phyloP scores from a whole-genome alignment of 1,284 basidiomycete genomes.

The Pisolithus thermaeus region DNA sequence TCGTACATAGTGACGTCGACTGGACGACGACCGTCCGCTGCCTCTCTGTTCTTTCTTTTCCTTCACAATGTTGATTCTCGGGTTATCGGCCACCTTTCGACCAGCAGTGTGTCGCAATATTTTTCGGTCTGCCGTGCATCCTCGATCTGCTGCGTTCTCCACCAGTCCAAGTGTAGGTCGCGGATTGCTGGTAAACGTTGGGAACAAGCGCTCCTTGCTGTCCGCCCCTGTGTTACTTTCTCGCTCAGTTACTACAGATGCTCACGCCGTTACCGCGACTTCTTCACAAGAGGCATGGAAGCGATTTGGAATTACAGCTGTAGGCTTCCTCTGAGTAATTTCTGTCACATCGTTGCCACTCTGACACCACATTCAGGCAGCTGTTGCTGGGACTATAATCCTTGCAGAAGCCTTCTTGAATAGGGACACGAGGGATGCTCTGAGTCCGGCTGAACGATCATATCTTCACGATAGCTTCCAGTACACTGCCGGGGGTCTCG shows the following conservation, averaged over 20 bases:
- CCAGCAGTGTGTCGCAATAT: constrained; percentile 29
- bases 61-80: constrained; percentile 30
- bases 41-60: background rate
- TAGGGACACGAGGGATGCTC: constrained; percentile 67
- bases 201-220: constrained; percentile 20
- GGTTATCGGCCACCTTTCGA: constrained; percentile 20
- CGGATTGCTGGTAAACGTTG: constrained; percentile 5
- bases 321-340: constrained; percentile 24
- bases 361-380: constrained; percentile 37
- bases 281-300: constrained; percentile 42
- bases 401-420: constrained; percentile 65
- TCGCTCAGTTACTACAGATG: constrained; percentile 40
- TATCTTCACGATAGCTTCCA: constrained; percentile 82
- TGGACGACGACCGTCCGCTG: background rate
- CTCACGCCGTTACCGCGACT: constrained; percentile 33
- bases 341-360: background rate
- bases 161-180: constrained; percentile 8
- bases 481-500: constrained; percentile 80
- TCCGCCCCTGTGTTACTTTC: constrained; percentile 18
- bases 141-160: constrained; percentile 14
- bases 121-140: constrained; percentile 15
- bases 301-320: constrained; percentile 45
- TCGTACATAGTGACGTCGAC: too few species aligned
- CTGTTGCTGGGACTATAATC: constrained; percentile 64
- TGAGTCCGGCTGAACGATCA: constrained; percentile 55